Evolutionary conservation across 495 filamentous ascomycete genomes (phyloP).

Genomic region (Trichoderma erinaceum): DNA sequence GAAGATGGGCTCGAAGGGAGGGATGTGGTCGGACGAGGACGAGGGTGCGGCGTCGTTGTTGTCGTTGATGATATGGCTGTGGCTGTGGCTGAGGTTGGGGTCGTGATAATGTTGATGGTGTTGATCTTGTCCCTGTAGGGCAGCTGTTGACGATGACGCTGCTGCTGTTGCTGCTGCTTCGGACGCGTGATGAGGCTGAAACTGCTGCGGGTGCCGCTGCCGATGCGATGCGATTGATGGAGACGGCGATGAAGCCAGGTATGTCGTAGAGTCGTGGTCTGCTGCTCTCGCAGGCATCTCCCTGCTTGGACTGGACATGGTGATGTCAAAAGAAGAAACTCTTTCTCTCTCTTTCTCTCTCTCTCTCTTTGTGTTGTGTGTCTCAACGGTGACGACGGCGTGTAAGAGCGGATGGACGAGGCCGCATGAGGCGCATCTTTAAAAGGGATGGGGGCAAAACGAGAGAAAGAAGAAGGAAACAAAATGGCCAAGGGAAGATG

Average conservation of each 20-base stretch:
- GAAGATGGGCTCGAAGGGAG: constrained; percentile 59
- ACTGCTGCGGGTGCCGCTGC: neutral
- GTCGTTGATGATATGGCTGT: neutral
- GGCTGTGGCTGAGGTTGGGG: neutral
- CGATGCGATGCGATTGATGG: neutral
- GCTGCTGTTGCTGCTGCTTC: neutral
- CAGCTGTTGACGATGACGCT: neutral
- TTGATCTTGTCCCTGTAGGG: neutral
- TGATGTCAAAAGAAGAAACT: neutral
- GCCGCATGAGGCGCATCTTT: constrained; percentile 3
- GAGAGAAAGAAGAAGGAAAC: neutral
- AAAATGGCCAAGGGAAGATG: too few relatives aligned
- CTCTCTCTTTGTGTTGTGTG: neutral
- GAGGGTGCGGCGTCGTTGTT: neutral
- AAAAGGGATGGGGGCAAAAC: neutral
- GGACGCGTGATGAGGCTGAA: neutral
- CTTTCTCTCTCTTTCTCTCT: neutral
- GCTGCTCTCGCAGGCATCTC: neutral
- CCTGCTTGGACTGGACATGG: constrained; percentile 4
- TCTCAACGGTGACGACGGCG: neutral
- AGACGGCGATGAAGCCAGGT: neutral
- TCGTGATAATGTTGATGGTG: neutral
- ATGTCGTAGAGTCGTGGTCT: neutral
- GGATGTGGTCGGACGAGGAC: constrained; percentile 19
- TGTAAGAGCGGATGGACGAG: neutral